A percentile compares a stretch with the other conserved stretches of the same genome.
Evolutionary conservation across 1,284 basidiomycete species (phyloP).

Genomic region (Termitomyces sp.): DNA sequence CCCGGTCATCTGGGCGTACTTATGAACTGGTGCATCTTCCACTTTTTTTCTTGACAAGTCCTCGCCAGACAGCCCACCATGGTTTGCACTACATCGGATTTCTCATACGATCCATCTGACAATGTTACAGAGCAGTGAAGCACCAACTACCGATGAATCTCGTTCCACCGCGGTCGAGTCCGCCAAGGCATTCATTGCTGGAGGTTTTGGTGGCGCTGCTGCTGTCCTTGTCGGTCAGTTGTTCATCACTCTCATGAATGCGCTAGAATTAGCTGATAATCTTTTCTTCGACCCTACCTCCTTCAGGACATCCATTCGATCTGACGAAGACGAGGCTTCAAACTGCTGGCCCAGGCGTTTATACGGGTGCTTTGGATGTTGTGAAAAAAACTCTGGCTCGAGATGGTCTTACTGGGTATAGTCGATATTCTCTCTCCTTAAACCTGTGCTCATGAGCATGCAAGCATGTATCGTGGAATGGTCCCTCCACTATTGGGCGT

Average conservation of each 20-base stretch:
- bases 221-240: slow-evolving; percentile 80
- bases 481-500: slow-evolving; percentile 95
- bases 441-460: slow-evolving; percentile 5
- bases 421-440: slow-evolving; percentile 10
- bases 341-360: slow-evolving; percentile 86
- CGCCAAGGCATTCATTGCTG: slow-evolving; percentile 83
- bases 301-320: slow-evolving; percentile 91
- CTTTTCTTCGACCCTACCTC: slow-evolving; percentile 12
- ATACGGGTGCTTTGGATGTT: slow-evolving; percentile 91
- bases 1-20: slow-evolving; percentile 4
- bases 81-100: slow-evolving; percentile 6
- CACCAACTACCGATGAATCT: slow-evolving; percentile 26
- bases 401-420: slow-evolving; percentile 87
- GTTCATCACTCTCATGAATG: neutral
- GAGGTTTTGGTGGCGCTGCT: slow-evolving; percentile 86
- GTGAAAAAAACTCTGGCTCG: slow-evolving; percentile 85
- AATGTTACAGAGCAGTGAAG: slow-evolving; percentile 22
- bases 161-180: slow-evolving; percentile 49
- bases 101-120: neutral
- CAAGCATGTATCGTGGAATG: slow-evolving; percentile 85
- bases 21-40: slow-evolving; percentile 3
- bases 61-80: slow-evolving; percentile 5
- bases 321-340: slow-evolving; percentile 95
- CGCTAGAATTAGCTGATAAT: slow-evolving; percentile 25
- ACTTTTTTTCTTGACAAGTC: neutral